phyloP scores from a whole-genome alignment of 2,329 filamentous ascomycete species.

The Alternaria angustiovoidea region DNA sequence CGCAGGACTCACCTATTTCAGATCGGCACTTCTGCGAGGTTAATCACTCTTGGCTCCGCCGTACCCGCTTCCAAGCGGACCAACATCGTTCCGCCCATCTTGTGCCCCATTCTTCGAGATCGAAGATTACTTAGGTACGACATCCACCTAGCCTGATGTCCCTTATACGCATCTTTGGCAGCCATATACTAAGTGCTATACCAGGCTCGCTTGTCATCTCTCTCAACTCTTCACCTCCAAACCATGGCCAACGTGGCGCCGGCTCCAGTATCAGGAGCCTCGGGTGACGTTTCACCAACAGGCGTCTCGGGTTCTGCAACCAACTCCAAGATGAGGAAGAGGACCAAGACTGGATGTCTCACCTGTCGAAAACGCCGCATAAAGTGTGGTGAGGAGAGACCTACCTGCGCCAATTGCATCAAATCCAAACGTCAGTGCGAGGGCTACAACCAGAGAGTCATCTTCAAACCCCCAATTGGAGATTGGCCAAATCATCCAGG shows the following conservation, averaged over 20 bases:
- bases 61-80: slow-evolving; percentile 30
- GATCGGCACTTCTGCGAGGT: slow-evolving; percentile 40
- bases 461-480: slow-evolving; percentile 78
- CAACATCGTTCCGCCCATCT: slow-evolving; percentile 31
- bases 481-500: slow-evolving; percentile 54
- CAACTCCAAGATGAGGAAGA: slow-evolving; percentile 50
- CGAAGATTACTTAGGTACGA: slow-evolving; percentile 13
- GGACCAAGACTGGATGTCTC: slow-evolving; percentile 92
- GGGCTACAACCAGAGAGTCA: slow-evolving; percentile 80
- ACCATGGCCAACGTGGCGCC: slow-evolving; percentile 35
- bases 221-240: slow-evolving; percentile 2
- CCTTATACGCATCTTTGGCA: not conserved
- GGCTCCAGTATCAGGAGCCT: slow-evolving; percentile 28
- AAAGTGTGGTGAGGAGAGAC: slow-evolving; percentile 92
- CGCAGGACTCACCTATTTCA: slow-evolving; percentile 29
- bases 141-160: not conserved
- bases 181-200: slow-evolving; percentile 7
- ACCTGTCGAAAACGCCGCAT: slow-evolving; percentile 95
- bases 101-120: slow-evolving; percentile 13
- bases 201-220: slow-evolving; percentile 7
- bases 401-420: slow-evolving; percentile 82
- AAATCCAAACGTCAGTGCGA: slow-evolving; percentile 86
- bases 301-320: slow-evolving; percentile 25
- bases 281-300: slow-evolving; percentile 43
- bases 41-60: slow-evolving; percentile 38